Conservation (phyloP, 176 grass and related monocot species). For the Avena atlantica region DNA sequence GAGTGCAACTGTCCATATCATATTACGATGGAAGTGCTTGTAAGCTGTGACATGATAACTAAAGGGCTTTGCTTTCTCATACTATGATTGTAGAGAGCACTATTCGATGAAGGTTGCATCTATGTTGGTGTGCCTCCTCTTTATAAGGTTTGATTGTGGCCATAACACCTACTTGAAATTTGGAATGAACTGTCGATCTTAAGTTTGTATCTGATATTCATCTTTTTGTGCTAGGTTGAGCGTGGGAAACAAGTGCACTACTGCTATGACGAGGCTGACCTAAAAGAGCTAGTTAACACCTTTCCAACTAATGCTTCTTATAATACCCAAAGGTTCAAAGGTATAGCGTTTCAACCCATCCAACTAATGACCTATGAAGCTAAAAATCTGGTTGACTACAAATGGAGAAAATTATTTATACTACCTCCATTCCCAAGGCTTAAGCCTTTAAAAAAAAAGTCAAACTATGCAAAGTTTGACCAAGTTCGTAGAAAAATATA, state of each 20-base stretch:
- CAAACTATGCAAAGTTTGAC: too few relatives aligned
- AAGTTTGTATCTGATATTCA: constrained; percentile 21
- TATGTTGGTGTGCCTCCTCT: constrained; percentile 97
- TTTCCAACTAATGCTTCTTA: constrained; percentile 88
- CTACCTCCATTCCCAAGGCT: too few relatives aligned
- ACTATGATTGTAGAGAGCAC: constrained; percentile 68
- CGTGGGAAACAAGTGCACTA: constrained; percentile 94
- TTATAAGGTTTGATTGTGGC: constrained; percentile 71
- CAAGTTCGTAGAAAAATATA: too few relatives aligned
- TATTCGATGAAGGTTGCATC: constrained; percentile 97
- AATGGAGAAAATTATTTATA: constrained; percentile 1
- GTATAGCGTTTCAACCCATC: constrained; percentile 38
- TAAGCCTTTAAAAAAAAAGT: too few relatives aligned
- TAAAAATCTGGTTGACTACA: neutral
- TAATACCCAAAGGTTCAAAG: constrained; percentile 93
- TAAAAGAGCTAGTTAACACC: constrained; percentile 71
- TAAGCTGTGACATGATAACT: constrained; percentile 8
- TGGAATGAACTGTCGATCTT: constrained; percentile 22
- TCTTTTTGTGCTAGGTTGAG: constrained; percentile 73
- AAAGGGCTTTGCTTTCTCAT: constrained; percentile 30
- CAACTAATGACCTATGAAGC: constrained; percentile 8
- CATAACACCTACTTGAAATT: neutral
- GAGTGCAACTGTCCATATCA: constrained; percentile 2
- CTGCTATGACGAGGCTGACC: constrained; percentile 83
- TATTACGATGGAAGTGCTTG: constrained; percentile 19